These are phyloP conservation scores for Capsicum chinense DNA, from an alignment of 257 asterid genomes.

Conservation along the genomic window DNA sequence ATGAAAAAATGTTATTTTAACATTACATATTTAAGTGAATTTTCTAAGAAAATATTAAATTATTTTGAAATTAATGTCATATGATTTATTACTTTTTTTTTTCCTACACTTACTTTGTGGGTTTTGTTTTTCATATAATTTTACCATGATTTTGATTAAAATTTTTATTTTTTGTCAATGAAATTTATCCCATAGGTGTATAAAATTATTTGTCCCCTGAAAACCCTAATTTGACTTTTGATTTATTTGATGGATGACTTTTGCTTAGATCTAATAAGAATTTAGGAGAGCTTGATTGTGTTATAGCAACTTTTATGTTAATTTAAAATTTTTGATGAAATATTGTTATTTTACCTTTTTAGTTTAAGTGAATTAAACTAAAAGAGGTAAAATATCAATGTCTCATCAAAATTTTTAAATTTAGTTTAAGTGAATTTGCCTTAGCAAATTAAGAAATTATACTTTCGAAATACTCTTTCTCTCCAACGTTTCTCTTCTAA, in stretches of 20 bases:
- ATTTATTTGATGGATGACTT: conserved; percentile 24
- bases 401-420: too few species aligned
- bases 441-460: too few species aligned
- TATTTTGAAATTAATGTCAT: conserved; percentile 25
- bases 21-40: conserved; percentile 25
- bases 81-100: conserved; percentile 7
- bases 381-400: too few species aligned
- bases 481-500: too few species aligned
- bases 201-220: background rate
- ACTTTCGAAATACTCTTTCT: too few species aligned
- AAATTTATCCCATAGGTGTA: background rate
- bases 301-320: conserved; percentile 31
- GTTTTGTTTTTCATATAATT: background rate
- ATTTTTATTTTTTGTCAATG: background rate
- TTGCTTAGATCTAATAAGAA: background rate
- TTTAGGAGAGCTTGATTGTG: conserved; percentile 27
- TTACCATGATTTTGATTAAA: background rate
- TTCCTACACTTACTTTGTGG: background rate
- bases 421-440: too few species aligned
- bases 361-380: background rate
- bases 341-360: conserved; percentile 20
- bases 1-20: conserved; percentile 7
- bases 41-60: conserved; percentile 56
- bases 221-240: conserved; percentile 56
- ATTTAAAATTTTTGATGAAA: background rate